These are phyloP conservation scores for Phoma sp. DNA, from an alignment of 2,329 filamentous ascomycete species.

Conservation along the genomic window DNA sequence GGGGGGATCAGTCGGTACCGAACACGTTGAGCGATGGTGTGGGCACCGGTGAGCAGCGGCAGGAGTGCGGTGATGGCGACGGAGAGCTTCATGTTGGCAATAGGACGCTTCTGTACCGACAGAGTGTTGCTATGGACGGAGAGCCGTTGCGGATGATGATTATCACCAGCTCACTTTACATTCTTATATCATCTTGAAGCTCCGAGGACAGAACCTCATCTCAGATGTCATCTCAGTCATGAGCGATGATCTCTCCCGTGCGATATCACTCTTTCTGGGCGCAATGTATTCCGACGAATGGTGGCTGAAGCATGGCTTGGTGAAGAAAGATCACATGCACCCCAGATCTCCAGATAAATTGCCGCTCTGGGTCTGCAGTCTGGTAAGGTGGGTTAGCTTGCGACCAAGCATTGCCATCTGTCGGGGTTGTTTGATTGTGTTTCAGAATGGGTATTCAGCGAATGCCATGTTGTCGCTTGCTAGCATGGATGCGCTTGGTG, in stretches of 20 bases:
- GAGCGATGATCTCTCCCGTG: neutral
- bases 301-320: neutral
- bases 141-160: neutral
- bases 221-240: neutral
- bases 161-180: neutral
- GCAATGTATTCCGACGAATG: conserved; percentile 8
- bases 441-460: conserved; percentile 3
- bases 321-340: conserved; percentile 1
- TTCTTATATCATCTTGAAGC: neutral
- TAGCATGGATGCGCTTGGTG: neutral
- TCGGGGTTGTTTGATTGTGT: neutral
- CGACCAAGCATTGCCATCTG: neutral
- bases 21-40: conserved; percentile 56
- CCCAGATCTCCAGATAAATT: conserved; percentile 6
- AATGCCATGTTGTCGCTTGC: conserved; percentile 6
- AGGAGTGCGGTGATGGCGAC: conserved; percentile 32
- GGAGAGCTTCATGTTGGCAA: conserved; percentile 37
- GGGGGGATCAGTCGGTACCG: conserved; percentile 1
- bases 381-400: neutral
- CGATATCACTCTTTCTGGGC: neutral
- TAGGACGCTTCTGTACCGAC: conserved; percentile 1
- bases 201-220: neutral
- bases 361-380: neutral
- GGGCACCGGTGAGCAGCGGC: conserved; percentile 45
- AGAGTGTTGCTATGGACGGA: neutral